Evolutionary conservation across 2,329 filamentous ascomycete genomes (phyloP), one percentile per base, ranked within the genome.

Genomic region (Aspergillus luchuensis): DNA sequence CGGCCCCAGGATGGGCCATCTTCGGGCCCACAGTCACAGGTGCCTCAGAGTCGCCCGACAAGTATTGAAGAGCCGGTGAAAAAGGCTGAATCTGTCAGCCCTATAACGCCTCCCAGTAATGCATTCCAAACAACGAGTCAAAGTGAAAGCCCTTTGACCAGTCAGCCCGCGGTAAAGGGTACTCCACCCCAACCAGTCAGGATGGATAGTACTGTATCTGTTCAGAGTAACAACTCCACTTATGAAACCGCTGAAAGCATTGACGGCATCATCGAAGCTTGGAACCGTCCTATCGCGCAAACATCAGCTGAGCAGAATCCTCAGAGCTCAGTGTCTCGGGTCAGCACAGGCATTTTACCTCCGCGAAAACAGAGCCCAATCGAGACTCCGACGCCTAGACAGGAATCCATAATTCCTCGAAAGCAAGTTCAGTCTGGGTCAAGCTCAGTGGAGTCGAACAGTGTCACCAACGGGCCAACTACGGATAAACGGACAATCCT

Each of bases 251-350:
- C 74, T 13, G 74, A 76, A 25, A 79, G 70, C 28, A 80, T 80
- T 54, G 78, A 80, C 57, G 74, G 74, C 55, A 73, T 81, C 25
- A 80, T 80, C 52, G 71, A 79, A 64, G 76, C 77, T 47, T 80
- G 77, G 79, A 76, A 69, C 47, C 70, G 70, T 6, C 78, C 78
- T 17, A 57, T 76, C 28, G 58, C 69, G n/a, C 23, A 45, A 36
- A 2, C 23, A 15, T 13, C 19, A 28, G 38, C 43, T 39, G 49
- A 28, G 38, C 63, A 30, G 65, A 33, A 13, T 50, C n/a, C 23
- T 33, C 47, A 50, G 10, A 30, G 47, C 15, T 50, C 17, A 50
- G 15, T 15, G 25, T 30, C 48, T 36, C 10, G 33, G 33, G 33
- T 36, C 60, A 30, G 60, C 58, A 21, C 33, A n/a, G 51, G 51